Evolutionary conservation across 1,284 basidiomycete species (phyloP), one percentile per base, ranked within the genome.

Genomic region (Cryptococcus sp.): DNA sequence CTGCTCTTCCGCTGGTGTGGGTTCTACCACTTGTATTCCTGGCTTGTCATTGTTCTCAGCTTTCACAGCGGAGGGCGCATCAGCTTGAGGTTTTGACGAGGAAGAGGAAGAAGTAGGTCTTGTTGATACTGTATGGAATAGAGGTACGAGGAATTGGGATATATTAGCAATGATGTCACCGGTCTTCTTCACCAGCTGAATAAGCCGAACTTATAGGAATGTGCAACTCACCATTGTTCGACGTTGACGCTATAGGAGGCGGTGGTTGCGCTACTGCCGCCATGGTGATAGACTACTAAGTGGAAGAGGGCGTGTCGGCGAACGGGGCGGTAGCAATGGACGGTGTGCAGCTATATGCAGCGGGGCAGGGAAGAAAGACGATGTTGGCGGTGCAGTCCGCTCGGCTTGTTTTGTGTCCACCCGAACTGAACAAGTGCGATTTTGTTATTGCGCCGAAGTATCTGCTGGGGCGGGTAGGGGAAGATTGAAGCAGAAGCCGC

Each of bases 1-100:
- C 54, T 54, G 53, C 30, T 64, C 57, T 22, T 59, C 63, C 7
- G 49, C 57, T 22, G 61, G 61, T 15, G 59, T 61, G 16, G 63
- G 46, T 49, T 65, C 62, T 23, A 49, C 52, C 40, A 57, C 48
- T 20, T 50, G 53, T 19, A 54, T 42, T 19, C 47, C 59, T 42
- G 63, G 43, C 52, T 54, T 49, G 16, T 57, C 56, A 10, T 47
- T 15, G 38, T 15, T 48, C 11, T 57, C 55, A 11, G 55, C 19
- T 48, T 57, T 57, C 7, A 23, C 25, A 10, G 27, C 11, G 11
- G 51, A 15, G 16, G 25, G 22, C 39, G 45, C 30, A 45, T 50
- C 40, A n/a, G n/a, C 3, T 15, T 35, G 47, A 22, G 47, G 38
- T 42, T 27, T 38, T 2, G 54, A 27, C 11, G 39, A 50, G 30